Base-by-base conservation (phyloP, 164 flowering plant genomes). In the Piper longum region DNA sequence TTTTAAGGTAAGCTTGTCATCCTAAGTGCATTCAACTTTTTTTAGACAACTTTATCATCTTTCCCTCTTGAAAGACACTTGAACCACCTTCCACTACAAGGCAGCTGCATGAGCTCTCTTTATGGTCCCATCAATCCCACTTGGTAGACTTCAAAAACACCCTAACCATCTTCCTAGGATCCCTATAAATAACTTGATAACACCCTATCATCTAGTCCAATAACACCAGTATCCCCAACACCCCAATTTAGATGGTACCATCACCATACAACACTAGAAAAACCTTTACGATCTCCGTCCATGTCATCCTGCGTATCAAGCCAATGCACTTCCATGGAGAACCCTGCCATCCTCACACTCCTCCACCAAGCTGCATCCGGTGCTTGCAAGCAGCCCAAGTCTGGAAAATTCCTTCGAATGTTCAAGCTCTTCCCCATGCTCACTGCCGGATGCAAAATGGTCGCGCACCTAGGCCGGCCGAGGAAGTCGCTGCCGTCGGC, bases 401-500 rank as follows among this genome's bases (percentile, higher is more conserved):
- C 75, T 4, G 72, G 75, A 5, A 85, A 89, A 11, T 70, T 88
- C 61, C 64, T 86, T 19, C 70, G 74, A 11, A 82, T 91, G 87
- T 83, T 91, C 85, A 91, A 86, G 74, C 82, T 91, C 55, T 79
- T 86, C 75, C 93, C 96, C 2, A 72, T 83, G 73, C 64, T 90
- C 39, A 85, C 76, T 67, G 77, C 96, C 12, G 91, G 95, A 4
- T 85, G 91, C 86, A 91, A 87, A 65, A 83, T 91, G 88, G 93
- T 85, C 48, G 82, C 88, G 0, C 70, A 88, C 5, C 66, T 85
- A 8, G 86, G 88, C 16, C 77, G 85, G 18, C 93, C 81, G 1
- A 63, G 90, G 18, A 78, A 78, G 60, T 75, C 83, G 9, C 45
- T 84, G 1, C 73, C 85, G 14, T 69, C 81, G 5, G 11, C 48